A percentile compares a stretch with the other conserved stretches of the same genome.
phyloP scores from a whole-genome alignment of 1,139 yeast genomes.

The Ashbya aceris region DNA sequence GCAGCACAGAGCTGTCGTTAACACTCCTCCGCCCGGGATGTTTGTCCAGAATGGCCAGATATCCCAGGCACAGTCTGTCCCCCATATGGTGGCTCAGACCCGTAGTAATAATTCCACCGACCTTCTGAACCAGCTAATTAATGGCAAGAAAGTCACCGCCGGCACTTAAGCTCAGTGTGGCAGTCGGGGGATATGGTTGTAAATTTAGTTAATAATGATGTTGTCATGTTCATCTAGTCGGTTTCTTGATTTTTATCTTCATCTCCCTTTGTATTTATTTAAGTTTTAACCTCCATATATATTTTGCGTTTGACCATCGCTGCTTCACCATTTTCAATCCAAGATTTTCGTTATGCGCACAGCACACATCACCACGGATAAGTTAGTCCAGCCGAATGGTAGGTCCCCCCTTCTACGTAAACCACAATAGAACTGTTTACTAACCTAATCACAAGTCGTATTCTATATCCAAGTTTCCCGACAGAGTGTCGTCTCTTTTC shows the following conservation, averaged over 20 bases:
- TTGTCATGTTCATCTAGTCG: too few relatives aligned
- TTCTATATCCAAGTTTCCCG: conserved; percentile 44
- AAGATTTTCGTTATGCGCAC: too few relatives aligned
- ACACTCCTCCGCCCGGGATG: conserved; percentile 43
- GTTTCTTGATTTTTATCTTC: too few relatives aligned
- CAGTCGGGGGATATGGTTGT: too few relatives aligned
- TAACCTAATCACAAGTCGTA: conserved; percentile 2
- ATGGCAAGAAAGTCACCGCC: conserved; percentile 44
- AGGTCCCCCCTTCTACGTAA: too few relatives aligned
- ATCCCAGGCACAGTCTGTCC: conserved; percentile 14
- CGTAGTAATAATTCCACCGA: conserved; percentile 45
- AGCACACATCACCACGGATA: too few relatives aligned
- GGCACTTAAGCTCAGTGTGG: conserved; percentile 14
- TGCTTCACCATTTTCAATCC: too few relatives aligned
- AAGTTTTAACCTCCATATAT: too few relatives aligned
- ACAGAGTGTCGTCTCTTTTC: conserved; percentile 55
- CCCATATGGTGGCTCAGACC: conserved; percentile 13
- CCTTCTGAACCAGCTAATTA: conserved; percentile 59
- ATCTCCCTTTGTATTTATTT: too few relatives aligned
- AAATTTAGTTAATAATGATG: too few relatives aligned
- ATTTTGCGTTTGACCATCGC: too few relatives aligned
- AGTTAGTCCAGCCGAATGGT: too few relatives aligned
- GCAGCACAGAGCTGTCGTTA: conserved; percentile 20
- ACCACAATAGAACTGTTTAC: not conserved
- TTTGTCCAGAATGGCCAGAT: conserved; percentile 24